Percentiles rank a stretch among this genome's conserved stretches.
Evolutionary conservation across 129 eudicot genomes (phyloP).

Genomic region (Flaveria linearis): DNA sequence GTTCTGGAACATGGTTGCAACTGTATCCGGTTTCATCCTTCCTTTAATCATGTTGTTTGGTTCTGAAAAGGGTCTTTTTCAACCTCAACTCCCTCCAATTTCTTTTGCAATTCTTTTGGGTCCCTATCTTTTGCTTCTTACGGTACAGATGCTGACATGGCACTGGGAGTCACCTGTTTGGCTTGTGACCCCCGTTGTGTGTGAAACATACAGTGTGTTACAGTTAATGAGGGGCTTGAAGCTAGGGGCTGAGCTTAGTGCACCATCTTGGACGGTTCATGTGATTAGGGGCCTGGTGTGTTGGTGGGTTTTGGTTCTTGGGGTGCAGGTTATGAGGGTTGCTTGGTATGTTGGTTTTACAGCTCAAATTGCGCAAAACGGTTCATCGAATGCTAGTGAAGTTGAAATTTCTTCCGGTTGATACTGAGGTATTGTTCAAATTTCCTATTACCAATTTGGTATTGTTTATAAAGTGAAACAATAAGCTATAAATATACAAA

Average conservation of each 20-base stretch:
- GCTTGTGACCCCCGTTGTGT: constrained; percentile 86
- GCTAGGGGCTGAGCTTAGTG: constrained; percentile 77
- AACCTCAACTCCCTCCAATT: constrained; percentile 62
- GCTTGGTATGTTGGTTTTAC: constrained; percentile 93
- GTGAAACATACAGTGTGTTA: constrained; percentile 74
- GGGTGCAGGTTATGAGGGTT: constrained; percentile 96
- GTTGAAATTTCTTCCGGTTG: constrained; percentile 21
- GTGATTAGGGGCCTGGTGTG: constrained; percentile 85
- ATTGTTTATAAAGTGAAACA: constrained; percentile 28
- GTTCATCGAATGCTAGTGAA: constrained; percentile 18
- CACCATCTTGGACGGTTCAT: constrained; percentile 82
- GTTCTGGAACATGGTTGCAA: constrained; percentile 84
- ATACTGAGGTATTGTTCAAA: constrained; percentile 7
- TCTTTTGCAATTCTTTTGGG: constrained; percentile 75
- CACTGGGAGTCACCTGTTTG: constrained; percentile 97
- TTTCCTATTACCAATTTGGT: constrained; percentile 23
- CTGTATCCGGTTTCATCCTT: constrained; percentile 50
- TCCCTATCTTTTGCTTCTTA: constrained; percentile 86
- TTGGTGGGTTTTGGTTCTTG: constrained; percentile 95
- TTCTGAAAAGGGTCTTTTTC: constrained; percentile 66
- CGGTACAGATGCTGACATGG: constrained; percentile 92
- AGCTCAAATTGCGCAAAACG: constrained; percentile 48
- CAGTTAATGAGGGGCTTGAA: constrained; percentile 95
- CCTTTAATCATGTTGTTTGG: constrained; percentile 54
- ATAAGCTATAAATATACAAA: constrained; percentile 19